Evolutionary conservation across 306 rosid genomes (phyloP).

Genomic region (Vicia faba): DNA sequence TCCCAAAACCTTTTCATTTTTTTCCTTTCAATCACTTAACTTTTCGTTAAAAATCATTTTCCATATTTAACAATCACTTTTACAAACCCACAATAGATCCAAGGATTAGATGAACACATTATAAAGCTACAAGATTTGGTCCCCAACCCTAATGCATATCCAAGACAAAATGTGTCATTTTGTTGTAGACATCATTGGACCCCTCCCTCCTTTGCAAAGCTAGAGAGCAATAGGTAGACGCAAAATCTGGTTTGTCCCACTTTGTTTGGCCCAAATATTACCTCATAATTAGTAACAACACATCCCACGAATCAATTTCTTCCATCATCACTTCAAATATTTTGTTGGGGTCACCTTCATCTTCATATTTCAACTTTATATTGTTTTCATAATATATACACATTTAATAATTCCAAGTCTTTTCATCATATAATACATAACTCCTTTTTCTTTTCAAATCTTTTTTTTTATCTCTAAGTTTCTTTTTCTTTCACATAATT

Average conservation of each 20-base stretch:
- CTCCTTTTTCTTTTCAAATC: not conserved
- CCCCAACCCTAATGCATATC: conserved; percentile 33
- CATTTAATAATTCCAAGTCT: conserved; percentile 1
- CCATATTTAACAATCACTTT: conserved; percentile 15
- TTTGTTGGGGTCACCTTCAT: too few relatives aligned
- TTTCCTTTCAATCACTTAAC: not conserved
- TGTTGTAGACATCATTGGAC: conserved; percentile 39
- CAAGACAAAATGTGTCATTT: conserved; percentile 42
- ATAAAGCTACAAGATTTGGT: conserved; percentile 39
- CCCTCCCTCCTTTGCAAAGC: conserved; percentile 39
- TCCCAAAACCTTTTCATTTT: not conserved
- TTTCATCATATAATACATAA: not conserved
- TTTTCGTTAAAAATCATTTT: conserved; percentile 3
- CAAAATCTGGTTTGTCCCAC: conserved; percentile 41
- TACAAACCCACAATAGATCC: conserved; percentile 9
- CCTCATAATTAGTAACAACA: conserved; percentile 17
- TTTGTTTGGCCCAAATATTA: conserved; percentile 40
- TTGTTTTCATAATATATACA: not conserved
- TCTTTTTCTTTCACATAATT: conserved; percentile 17
- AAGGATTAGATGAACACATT: conserved; percentile 12
- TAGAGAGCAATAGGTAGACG: conserved; percentile 35
- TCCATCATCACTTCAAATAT: conserved; percentile 13
- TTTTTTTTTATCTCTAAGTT: conserved; percentile 11
- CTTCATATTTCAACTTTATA: not conserved
- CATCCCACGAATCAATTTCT: conserved; percentile 25